phyloP scores from a whole-genome alignment of 805 yeast species.

The Pichia cabralensis region DNA sequence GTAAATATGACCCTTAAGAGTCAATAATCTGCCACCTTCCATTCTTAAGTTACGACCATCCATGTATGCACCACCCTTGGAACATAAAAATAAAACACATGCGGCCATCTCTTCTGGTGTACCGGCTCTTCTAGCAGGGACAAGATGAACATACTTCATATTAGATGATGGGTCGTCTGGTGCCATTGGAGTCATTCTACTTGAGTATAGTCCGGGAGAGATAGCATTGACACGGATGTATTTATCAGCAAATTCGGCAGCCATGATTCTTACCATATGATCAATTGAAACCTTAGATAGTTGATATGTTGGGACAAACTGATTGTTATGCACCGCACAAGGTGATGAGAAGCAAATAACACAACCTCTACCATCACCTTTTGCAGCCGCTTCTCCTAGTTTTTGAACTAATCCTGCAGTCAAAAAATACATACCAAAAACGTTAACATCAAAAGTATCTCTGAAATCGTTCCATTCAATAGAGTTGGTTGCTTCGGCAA shows the following conservation, averaged over 20 bases:
- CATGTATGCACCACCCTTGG: slow-evolving; percentile 19
- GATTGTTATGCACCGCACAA: slow-evolving; percentile 16
- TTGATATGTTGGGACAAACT: slow-evolving; percentile 18
- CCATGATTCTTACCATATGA: slow-evolving; percentile 21
- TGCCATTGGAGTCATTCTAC: slow-evolving; percentile 18
- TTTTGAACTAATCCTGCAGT: slow-evolving; percentile 17
- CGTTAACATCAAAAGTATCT: slow-evolving; percentile 17
- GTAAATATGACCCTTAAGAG: slow-evolving; percentile 17
- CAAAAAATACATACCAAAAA: slow-evolving; percentile 18
- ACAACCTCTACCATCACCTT: slow-evolving; percentile 17
- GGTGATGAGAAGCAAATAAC: slow-evolving; percentile 18
- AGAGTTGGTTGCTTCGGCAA: slow-evolving; percentile 15
- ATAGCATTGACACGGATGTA: slow-evolving; percentile 18
- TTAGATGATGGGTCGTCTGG: slow-evolving; percentile 16
- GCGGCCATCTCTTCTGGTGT: slow-evolving; percentile 16
- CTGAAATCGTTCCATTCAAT: slow-evolving; percentile 16
- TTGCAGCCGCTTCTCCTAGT: slow-evolving; percentile 16
- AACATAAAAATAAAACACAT: slow-evolving; percentile 12
- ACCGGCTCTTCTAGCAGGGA: slow-evolving; percentile 18
- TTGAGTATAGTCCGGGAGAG: slow-evolving; percentile 17
- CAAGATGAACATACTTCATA: slow-evolving; percentile 12
- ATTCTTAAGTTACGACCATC: slow-evolving; percentile 17
- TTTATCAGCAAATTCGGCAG: slow-evolving; percentile 19
- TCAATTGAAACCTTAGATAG: slow-evolving; percentile 15
- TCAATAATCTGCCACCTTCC: slow-evolving; percentile 17